Conservation (phyloP, 2,329 filamentous ascomycete genomes). For the Aspergillus pseudonomiae region DNA sequence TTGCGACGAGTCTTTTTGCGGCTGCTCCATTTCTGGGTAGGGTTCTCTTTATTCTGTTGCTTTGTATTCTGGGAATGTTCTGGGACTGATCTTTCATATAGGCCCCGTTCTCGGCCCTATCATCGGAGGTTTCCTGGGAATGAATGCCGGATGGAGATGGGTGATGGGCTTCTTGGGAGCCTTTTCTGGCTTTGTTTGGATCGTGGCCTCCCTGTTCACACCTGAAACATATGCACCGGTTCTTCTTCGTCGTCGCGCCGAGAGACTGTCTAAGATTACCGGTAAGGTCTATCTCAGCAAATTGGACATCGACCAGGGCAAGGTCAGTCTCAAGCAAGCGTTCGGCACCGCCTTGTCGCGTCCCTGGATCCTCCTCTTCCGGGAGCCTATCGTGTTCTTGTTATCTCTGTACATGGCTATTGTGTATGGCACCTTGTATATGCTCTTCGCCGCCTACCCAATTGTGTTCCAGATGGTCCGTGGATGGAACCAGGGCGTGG, state of each 20-base stretch:
- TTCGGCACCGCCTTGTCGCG: slow-evolving; percentile 54
- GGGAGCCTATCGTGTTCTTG: slow-evolving; percentile 55
- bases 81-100: not conserved
- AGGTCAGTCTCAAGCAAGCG: slow-evolving; percentile 40
- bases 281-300: slow-evolving; percentile 53
- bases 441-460: slow-evolving; percentile 57
- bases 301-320: slow-evolving; percentile 46
- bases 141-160: slow-evolving; percentile 70
- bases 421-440: slow-evolving; percentile 56
- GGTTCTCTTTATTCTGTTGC: not conserved
- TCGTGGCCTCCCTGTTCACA: slow-evolving; percentile 33
- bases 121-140: slow-evolving; percentile 67
- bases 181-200: slow-evolving; percentile 64
- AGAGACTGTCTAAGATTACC: slow-evolving; percentile 51
- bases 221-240: slow-evolving; percentile 53
- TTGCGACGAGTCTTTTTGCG: slow-evolving; percentile 66
- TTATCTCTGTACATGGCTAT: slow-evolving; percentile 56
- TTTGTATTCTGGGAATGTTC: not conserved
- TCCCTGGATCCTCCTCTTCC: slow-evolving; percentile 52
- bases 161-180: slow-evolving; percentile 65
- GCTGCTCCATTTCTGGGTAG: slow-evolving; percentile 65
- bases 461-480: slow-evolving; percentile 52
- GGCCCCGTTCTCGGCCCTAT: slow-evolving; percentile 67
- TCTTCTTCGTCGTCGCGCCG: slow-evolving; percentile 54
- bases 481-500: slow-evolving; percentile 51